Base-by-base conservation (phyloP, 2,329 filamentous ascomycete species). In the Bimuria novae-zelandiae region DNA sequence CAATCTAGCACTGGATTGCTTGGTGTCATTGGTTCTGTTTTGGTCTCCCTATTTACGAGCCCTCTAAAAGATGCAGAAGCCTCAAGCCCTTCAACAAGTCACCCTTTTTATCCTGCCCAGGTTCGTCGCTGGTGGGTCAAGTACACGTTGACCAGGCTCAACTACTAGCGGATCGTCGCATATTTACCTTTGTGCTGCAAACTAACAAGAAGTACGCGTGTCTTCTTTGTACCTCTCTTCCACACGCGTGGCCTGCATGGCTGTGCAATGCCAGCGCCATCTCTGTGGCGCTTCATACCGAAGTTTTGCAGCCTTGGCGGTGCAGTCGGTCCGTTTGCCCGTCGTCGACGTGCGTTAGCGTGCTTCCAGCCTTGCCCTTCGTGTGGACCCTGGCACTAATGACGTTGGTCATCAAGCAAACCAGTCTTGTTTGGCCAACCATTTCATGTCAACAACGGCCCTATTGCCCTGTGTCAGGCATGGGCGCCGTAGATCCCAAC, bases 361-460 rank as follows among this genome's bases (percentile, higher is more conserved):
- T 42, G 44, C 16, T 19, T 7, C 16, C 4, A 42, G 7, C 45
- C 44, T 45, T 41, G 40, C 22, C 37, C 32, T 32, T 37, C 40
- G 32, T 30, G 16, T 25, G 5, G 22, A 40, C 52, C 52, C 40
- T 21, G 6, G 41, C 46, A 21, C 32, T 32, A 44, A 54, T 54
- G 52, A 54, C 52, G 52, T 54, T 50, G 14, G n/a, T 19, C 42
- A 27, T 12, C 33, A 16, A 30, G 32, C 49, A 45, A 37, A 29
- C 33, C 27, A 36, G 27, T 10, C 36, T 23, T 39, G 50, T 37
- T 43, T 47, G 21, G 17, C 50, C 50, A 48, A 21, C 42, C 27
- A 30, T 35, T 33, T 37, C 47, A 54, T 47, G 52, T 54, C 52
- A 50, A 50, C 52, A 17, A 35, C 8, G 33, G 29, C 16, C 22